A percentile compares a stretch with the other conserved stretches of the same genome.
These are phyloP conservation scores for Cryptococcus sp. DNA, from an alignment of 1,284 basidiomycete species.

Conservation along the genomic window DNA sequence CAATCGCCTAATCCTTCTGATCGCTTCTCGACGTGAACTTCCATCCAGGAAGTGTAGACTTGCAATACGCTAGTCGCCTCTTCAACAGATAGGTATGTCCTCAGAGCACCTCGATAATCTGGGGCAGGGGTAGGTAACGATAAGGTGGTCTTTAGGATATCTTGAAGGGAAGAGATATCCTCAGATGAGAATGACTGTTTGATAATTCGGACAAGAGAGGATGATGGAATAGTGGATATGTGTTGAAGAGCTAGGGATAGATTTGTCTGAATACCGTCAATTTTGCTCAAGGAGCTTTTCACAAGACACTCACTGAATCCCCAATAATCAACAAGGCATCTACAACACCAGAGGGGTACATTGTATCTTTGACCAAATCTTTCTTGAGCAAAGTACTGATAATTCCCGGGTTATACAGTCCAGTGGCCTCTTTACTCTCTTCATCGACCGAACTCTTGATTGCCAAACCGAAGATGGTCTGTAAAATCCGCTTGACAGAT, in stretches of 20 bases:
- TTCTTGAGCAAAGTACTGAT: slow-evolving; percentile 24
- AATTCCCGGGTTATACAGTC: slow-evolving; percentile 28
- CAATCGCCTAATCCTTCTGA: slow-evolving; percentile 27
- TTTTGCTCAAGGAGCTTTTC: not conserved
- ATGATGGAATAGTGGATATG: slow-evolving; percentile 29
- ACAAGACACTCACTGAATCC: slow-evolving; percentile 36
- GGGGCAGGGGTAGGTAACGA: slow-evolving; percentile 32
- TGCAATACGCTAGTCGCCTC: slow-evolving; percentile 30
- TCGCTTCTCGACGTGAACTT: slow-evolving; percentile 19
- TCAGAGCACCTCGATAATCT: slow-evolving; percentile 36
- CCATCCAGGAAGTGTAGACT: slow-evolving; percentile 30
- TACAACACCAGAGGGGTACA: slow-evolving; percentile 35
- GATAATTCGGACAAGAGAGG: slow-evolving; percentile 27
- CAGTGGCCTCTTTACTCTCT: slow-evolving; percentile 6
- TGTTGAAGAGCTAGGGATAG: slow-evolving; percentile 18
- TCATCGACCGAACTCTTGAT: slow-evolving; percentile 9
- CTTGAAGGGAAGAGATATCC: slow-evolving; percentile 6
- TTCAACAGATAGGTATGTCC: slow-evolving; percentile 24
- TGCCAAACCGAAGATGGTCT: slow-evolving; percentile 21
- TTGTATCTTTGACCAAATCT: slow-evolving; percentile 28
- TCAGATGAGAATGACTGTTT: slow-evolving; percentile 13
- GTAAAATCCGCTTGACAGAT: slow-evolving; percentile 16
- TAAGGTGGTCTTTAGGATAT: slow-evolving; percentile 24
- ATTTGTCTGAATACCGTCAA: slow-evolving; percentile 15
- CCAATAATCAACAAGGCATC: slow-evolving; percentile 27